Base-by-base conservation (phyloP, 2,329 filamentous ascomycete species). In the Neonectria sp. region DNA sequence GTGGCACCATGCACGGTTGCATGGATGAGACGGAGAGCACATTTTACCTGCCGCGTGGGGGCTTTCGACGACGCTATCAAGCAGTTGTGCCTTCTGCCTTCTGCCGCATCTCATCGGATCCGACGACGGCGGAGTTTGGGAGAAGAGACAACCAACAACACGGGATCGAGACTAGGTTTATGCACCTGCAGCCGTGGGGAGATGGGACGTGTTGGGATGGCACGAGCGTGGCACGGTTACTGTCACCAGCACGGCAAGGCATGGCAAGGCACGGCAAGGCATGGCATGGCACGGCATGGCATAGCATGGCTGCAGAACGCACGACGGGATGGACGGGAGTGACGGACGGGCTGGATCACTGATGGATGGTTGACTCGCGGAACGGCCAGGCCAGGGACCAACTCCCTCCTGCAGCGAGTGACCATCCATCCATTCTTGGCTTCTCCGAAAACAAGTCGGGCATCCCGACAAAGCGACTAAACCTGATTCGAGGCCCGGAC, bases 371-470 rank as follows among this genome's bases (percentile, higher is more conserved):
- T 63, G 68, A 67, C 59, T 57, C 51, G 66, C 37, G 40, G 60
- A 46, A 55, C 31, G 33, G 8, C 46, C 27, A 51, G 48, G n/a
- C 35, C 21, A 37, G 51, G 55, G 29, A 48, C 51, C 35, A 58
- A 43, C 51, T 63, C 13, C 33, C 51, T 63, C 13, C 33, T 60
- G 55, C 59, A 52, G 52, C 45, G 53, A 29, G 40, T 49, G 46
- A 48, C 46, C 40, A 17, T 43, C 48, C 65, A 48, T 60, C 60
- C 55, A 48, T 53, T 35, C 55, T 72, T 59, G 66, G 66, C 37
- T 59, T 65, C 55, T 40, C 63, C 65, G 61, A 68, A 43, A 71
- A 60, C 60, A 69, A 65, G 65, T 71, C 67, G 71, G 71, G 62
- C 55, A 63, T 67, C 46, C 69, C 63, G 60, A 69, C 49, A 57